Conservation (phyloP, 2,329 filamentous ascomycete species). For the Exophiala alcalophila region DNA sequence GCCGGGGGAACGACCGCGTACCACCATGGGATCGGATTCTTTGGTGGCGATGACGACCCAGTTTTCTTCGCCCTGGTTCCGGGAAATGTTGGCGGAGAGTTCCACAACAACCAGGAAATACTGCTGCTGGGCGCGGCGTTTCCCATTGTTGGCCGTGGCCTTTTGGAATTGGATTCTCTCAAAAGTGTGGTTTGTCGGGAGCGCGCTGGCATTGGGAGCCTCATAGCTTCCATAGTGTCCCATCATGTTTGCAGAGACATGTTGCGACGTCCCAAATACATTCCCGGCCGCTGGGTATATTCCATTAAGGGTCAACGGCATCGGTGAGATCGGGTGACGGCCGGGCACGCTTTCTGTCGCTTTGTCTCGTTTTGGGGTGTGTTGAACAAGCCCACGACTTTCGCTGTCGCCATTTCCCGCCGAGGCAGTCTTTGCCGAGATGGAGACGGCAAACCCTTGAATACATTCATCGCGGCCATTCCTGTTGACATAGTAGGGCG, state of each 20-base stretch:
- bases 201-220: slow-evolving; percentile 29
- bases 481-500: slow-evolving; percentile 57
- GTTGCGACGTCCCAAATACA: slow-evolving; percentile 16
- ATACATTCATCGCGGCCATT: slow-evolving; percentile 55
- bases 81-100: slow-evolving; percentile 66
- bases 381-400: slow-evolving; percentile 78
- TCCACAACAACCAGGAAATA: slow-evolving; percentile 91
- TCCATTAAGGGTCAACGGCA: slow-evolving; percentile 13
- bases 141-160: slow-evolving; percentile 90
- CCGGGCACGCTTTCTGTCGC: slow-evolving; percentile 74
- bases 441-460: slow-evolving; percentile 74
- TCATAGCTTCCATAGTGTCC: slow-evolving; percentile 25
- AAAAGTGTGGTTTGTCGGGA: slow-evolving; percentile 60
- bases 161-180: slow-evolving; percentile 94
- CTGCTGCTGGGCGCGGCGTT: slow-evolving; percentile 83
- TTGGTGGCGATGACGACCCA: slow-evolving; percentile 70
- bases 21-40: slow-evolving; percentile 78
- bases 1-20: slow-evolving; percentile 78
- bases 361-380: slow-evolving; percentile 88
- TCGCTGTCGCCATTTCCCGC: slow-evolving; percentile 74
- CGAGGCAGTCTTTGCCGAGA: slow-evolving; percentile 58
- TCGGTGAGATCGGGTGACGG: slow-evolving; percentile 23
- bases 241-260: slow-evolving; percentile 18
- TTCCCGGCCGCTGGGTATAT: slow-evolving; percentile 13
- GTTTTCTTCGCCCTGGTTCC: slow-evolving; percentile 46